Conservation (phyloP, 306 rosid species). For the Vigna reflexopilosa region DNA sequence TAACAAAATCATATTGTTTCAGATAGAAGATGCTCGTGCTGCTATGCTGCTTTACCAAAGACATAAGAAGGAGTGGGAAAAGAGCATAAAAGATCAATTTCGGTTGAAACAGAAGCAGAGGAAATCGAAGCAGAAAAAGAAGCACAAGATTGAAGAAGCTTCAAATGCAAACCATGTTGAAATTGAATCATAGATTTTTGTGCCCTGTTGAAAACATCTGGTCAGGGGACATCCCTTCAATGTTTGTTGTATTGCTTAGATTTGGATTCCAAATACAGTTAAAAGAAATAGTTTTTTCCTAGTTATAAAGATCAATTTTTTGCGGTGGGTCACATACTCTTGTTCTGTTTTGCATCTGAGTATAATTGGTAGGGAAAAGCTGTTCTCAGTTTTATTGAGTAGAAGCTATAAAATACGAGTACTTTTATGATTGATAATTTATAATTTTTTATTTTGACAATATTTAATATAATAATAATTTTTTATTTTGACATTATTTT, state of each 20-base stretch:
- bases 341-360: constrained; percentile 5
- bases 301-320: constrained; percentile 28
- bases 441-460: no score
- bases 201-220: constrained; percentile 3
- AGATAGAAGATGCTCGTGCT: constrained; percentile 92
- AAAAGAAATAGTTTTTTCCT: not conserved
- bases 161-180: constrained; percentile 29
- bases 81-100: constrained; percentile 60
- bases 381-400: not conserved
- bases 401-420: no score
- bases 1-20: constrained; percentile 35
- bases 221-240: constrained; percentile 6
- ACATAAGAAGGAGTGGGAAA: constrained; percentile 83
- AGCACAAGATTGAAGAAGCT: constrained; percentile 52
- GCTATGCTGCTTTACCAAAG: constrained; percentile 94
- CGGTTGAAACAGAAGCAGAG: constrained; percentile 69
- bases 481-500: no score
- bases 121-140: constrained; percentile 77
- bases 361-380: not conserved
- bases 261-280: constrained; percentile 34
- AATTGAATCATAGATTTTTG: constrained; percentile 42
- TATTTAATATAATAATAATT: no score
- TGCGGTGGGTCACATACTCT: not conserved
- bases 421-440: no score
- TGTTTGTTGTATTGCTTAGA: constrained; percentile 33